Base-by-base conservation (phyloP, 192 early-diverging fungal genomes). In the Kickxella alabastrina region DNA sequence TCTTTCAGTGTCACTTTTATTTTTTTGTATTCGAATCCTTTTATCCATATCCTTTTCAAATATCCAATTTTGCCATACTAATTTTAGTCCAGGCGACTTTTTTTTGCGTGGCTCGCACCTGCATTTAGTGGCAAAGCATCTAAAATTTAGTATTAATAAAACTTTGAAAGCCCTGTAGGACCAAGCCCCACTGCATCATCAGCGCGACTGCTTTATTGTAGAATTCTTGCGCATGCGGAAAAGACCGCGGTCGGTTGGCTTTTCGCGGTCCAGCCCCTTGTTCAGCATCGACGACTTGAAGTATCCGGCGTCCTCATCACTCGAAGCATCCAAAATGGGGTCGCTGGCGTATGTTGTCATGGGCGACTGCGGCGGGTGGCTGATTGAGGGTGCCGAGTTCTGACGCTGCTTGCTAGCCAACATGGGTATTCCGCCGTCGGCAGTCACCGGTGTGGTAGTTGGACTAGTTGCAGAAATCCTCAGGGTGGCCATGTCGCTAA, bases 141-240 rank as follows among this genome's bases (percentile, higher is more conserved):
- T n/a, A n/a, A n/a, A n/a, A n/a, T n/a, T n/a, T n/a, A n/a, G n/a
- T n/a, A n/a, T n/a, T n/a, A n/a, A n/a, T n/a, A n/a, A n/a, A n/a
- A n/a, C n/a, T n/a, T n/a, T n/a, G n/a, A n/a, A n/a, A n/a, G n/a
- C n/a, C n/a, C n/a, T n/a, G n/a, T n/a, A n/a, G n/a, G n/a, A n/a
- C n/a, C 31, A 32, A 32, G 12, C 6, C 6, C 31, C 12, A 12
- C 31, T 12, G 31, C 31, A 12, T 12, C 31, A 6, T 32, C 12
- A 65, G 36, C 55, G 56, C 41, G 40, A 42, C 22, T 62, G 56
- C 36, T 67, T 67, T 43, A 67, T 40, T 3, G 64, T 63, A 22
- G 71, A 53, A 48, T 62, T 75, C 35, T 75, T 67, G 38, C 60
- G 71, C 54, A 64, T 44, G 12, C 57, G 58, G 44, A 58, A 75